A percentile compares a stretch with the other conserved stretches of the same genome.
phyloP scores from a whole-genome alignment of 2,329 filamentous ascomycete genomes.

The Fusarium sp. region DNA sequence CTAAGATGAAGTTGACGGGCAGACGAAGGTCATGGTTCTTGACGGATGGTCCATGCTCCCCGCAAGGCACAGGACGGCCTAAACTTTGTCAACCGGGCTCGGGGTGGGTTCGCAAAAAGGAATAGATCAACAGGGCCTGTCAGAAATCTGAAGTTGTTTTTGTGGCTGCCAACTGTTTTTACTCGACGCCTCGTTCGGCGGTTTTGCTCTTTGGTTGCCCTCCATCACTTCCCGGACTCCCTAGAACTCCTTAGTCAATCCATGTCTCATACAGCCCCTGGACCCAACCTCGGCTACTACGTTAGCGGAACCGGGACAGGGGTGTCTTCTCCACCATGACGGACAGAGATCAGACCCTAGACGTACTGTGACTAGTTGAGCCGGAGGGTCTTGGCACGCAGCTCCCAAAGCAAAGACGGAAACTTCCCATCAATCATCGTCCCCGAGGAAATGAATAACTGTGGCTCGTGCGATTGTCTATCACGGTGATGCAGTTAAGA shows the following conservation, averaged over 20 bases:
- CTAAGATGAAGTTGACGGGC: slow-evolving; percentile 29
- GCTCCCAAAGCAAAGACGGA: slow-evolving; percentile 1
- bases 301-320: slow-evolving; percentile 29
- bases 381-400: slow-evolving; percentile 32
- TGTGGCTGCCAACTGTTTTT: slow-evolving; percentile 33
- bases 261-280: slow-evolving; percentile 19
- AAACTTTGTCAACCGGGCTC: slow-evolving; percentile 29
- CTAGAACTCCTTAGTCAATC: slow-evolving; percentile 5
- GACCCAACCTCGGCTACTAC: slow-evolving; percentile 33
- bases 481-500: not conserved
- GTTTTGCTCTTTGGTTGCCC: slow-evolving; percentile 19
- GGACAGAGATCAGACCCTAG: slow-evolving; percentile 27
- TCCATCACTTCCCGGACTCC: slow-evolving; percentile 10
- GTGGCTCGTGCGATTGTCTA: slow-evolving; percentile 25
- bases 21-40: slow-evolving; percentile 8
- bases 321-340: slow-evolving; percentile 34
- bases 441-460: slow-evolving; percentile 9
- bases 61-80: slow-evolving; percentile 26
- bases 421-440: slow-evolving; percentile 39
- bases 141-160: slow-evolving; percentile 28
- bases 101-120: slow-evolving; percentile 35
- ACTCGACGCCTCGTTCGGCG: slow-evolving; percentile 27
- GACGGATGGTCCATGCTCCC: slow-evolving; percentile 13
- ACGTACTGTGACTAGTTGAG: slow-evolving; percentile 18
- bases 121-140: slow-evolving; percentile 39